These are phyloP conservation scores for Rhododendron kiyosumense DNA, from an alignment of 148 eudicot species.

Conservation along the genomic window DNA sequence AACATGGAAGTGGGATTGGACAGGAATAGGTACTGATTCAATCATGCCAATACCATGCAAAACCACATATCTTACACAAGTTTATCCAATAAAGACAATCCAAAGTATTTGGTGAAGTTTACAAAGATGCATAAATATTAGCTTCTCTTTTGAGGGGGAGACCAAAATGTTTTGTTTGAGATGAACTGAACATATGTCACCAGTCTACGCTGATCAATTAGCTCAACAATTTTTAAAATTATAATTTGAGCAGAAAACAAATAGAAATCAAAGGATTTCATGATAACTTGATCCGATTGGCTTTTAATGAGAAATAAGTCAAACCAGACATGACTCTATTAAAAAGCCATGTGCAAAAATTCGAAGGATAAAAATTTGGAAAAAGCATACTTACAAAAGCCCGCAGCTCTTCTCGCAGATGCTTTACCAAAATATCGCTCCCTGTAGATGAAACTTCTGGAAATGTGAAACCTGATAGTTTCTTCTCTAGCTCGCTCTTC, in stretches of 20 bases:
- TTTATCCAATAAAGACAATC: not conserved
- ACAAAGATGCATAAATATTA: not conserved
- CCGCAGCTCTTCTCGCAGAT: constrained; percentile 84
- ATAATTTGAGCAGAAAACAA: not conserved
- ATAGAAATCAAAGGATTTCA: not conserved
- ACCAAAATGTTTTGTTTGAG: not conserved
- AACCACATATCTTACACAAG: not conserved
- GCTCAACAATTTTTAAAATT: not conserved
- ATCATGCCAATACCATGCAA: not conserved
- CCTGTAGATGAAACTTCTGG: constrained; percentile 44
- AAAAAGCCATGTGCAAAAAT: not conserved
- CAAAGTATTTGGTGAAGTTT: not conserved
- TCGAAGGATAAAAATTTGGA: not conserved
- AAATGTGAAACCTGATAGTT: constrained; percentile 32
- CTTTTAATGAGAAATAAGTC: not conserved
- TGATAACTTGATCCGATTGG: not conserved
- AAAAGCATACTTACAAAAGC: constrained; percentile 50
- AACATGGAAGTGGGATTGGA: not conserved
- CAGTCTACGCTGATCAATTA: not conserved
- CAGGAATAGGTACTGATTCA: not conserved
- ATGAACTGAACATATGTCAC: not conserved
- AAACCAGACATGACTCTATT: not conserved
- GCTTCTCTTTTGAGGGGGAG: not conserved
- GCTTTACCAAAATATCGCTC: constrained; percentile 58
- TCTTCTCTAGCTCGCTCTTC: constrained; percentile 58